Evolutionary conservation across 306 rosid species (phyloP).

Genomic region (Acacia confusa): DNA sequence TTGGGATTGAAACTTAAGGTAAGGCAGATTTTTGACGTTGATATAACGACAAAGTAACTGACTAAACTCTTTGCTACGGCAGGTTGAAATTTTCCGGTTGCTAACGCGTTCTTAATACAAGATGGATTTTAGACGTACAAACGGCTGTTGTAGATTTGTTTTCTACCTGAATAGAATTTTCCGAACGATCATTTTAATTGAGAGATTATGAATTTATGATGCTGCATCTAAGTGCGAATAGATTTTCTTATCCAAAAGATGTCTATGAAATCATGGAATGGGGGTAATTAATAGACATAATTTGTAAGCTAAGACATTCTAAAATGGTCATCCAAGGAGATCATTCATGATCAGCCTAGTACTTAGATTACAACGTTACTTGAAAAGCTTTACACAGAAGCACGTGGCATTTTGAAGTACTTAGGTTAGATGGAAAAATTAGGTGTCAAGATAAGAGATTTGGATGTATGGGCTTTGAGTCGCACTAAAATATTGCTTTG

Average conservation of each 20-base stretch:
- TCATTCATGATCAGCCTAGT: background rate
- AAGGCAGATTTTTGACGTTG: background rate
- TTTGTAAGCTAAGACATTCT: background rate
- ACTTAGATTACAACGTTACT: background rate
- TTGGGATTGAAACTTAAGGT: background rate
- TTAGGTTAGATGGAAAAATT: background rate
- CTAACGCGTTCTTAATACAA: background rate
- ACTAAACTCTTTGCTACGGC: background rate
- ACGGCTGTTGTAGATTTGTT: background rate
- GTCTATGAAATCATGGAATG: background rate
- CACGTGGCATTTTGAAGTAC: background rate
- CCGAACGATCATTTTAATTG: background rate
- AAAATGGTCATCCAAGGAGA: background rate
- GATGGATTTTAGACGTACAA: background rate
- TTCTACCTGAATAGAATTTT: background rate
- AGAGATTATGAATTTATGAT: background rate
- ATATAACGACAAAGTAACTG: background rate
- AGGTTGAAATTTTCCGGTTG: background rate
- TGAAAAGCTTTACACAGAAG: background rate
- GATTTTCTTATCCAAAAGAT: background rate
- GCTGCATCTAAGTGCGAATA: background rate
- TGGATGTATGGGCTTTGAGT: background rate
- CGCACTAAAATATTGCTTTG: background rate
- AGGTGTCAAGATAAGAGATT: background rate
- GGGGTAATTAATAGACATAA: background rate